A percentile compares a stretch with the other conserved stretches of the same genome.
Conservation (phyloP, 148 eudicot species). For the Selenicereus undatus region DNA sequence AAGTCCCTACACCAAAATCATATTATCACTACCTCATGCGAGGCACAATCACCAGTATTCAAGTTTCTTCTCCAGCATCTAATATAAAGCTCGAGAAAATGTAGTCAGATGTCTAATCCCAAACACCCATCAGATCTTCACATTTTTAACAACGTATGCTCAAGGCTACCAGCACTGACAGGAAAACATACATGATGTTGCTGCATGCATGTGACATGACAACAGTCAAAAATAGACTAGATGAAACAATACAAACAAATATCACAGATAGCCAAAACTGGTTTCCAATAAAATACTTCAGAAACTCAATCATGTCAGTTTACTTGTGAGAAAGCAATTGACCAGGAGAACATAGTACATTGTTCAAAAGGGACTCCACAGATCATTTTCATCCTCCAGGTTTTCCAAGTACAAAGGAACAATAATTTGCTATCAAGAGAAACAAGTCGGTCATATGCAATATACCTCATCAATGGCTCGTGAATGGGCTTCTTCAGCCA, state of each 20-base stretch:
- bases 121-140: background rate
- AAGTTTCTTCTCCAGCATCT: background rate
- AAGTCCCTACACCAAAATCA: background rate
- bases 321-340: too few species aligned
- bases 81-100: background rate
- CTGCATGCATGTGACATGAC: background rate
- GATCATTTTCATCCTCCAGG: background rate
- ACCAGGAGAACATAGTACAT: too few species aligned
- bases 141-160: background rate
- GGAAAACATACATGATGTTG: background rate
- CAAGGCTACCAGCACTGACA: background rate
- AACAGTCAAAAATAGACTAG: background rate
- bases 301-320: too few species aligned
- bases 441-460: background rate
- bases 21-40: background rate
- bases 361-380: background rate
- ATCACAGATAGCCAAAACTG: background rate
- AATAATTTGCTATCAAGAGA: background rate
- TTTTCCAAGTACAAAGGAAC: background rate
- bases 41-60: background rate
- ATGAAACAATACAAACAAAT: background rate
- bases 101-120: background rate
- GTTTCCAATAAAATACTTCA: too few species aligned
- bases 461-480: slow-evolving; percentile 77
- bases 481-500: slow-evolving; percentile 97